Conservation (phyloP, 768 basidiomycete genomes). For the Lactarius sanguifluus region DNA sequence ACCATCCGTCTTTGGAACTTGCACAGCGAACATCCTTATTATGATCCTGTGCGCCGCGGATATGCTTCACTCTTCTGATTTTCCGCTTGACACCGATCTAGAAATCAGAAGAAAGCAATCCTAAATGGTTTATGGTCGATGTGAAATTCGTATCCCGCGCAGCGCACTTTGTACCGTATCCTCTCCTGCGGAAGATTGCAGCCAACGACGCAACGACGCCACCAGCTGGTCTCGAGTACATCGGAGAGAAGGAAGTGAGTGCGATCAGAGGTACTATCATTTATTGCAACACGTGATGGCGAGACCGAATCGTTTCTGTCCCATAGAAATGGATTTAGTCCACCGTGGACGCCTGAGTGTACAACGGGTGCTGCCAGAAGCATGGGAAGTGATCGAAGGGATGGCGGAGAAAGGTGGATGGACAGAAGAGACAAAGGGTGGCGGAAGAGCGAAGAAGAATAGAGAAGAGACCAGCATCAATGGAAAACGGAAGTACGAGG, state of each 20-base stretch:
- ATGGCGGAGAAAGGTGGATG: slow-evolving; percentile 79
- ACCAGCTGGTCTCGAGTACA: slow-evolving; percentile 62
- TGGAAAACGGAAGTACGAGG: slow-evolving; percentile 3
- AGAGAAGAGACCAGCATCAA: neutral
- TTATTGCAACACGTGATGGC: neutral
- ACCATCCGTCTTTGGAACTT: neutral
- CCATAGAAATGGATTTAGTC: slow-evolving; percentile 72
- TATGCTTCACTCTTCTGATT: slow-evolving; percentile 8
- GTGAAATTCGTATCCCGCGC: slow-evolving; percentile 65
- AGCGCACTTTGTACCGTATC: slow-evolving; percentile 72
- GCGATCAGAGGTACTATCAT: slow-evolving; percentile 57
- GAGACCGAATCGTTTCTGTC: slow-evolving; percentile 1
- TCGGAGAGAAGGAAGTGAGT: slow-evolving; percentile 57
- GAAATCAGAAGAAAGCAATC: slow-evolving; percentile 76
- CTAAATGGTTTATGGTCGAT: slow-evolving; percentile 95
- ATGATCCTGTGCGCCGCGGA: slow-evolving; percentile 55
- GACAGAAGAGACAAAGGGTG: slow-evolving; percentile 43
- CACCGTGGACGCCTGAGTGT: slow-evolving; percentile 84
- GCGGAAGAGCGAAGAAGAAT: slow-evolving; percentile 21
- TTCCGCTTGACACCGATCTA: slow-evolving; percentile 34
- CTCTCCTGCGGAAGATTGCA: slow-evolving; percentile 68
- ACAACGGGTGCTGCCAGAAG: slow-evolving; percentile 66
- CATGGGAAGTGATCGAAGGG: slow-evolving; percentile 60
- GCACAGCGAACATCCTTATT: slow-evolving; percentile 71
- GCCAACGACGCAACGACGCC: slow-evolving; percentile 36